Percentiles rank a stretch among this genome's conserved stretches.
Conservation (phyloP, 305 asterid species). For the Fraxinus platypoda region DNA sequence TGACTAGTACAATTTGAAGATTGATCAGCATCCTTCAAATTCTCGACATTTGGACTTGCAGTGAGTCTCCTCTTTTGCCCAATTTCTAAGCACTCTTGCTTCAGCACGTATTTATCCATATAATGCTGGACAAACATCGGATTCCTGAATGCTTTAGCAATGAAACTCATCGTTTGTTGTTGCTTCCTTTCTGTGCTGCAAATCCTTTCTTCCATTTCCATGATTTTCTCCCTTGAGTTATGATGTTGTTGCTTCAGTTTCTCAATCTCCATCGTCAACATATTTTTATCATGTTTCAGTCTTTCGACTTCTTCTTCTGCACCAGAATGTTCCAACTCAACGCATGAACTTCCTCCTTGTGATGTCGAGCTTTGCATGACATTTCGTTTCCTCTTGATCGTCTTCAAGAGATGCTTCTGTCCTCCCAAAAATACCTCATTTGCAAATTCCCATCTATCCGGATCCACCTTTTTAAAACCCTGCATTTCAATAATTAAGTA, state of each 20-base stretch:
- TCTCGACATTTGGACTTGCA: constrained; percentile 29
- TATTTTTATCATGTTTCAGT: constrained; percentile 29
- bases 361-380: constrained; percentile 21
- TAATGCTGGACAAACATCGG: constrained; percentile 35
- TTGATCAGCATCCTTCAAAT: constrained; percentile 24
- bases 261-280: constrained; percentile 34
- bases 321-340: constrained; percentile 38
- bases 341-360: constrained; percentile 35
- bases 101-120: constrained; percentile 19
- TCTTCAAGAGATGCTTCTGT: constrained; percentile 46
- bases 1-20: neutral
- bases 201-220: constrained; percentile 37
- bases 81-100: constrained; percentile 21
- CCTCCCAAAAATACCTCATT: constrained; percentile 49
- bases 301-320: constrained; percentile 44
- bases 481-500: constrained; percentile 7
- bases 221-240: constrained; percentile 25
- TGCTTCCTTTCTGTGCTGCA: constrained; percentile 35
- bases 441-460: constrained; percentile 52
- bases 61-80: constrained; percentile 46
- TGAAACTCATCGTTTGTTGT: constrained; percentile 35
- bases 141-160: constrained; percentile 34
- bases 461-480: constrained; percentile 52
- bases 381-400: constrained; percentile 45
- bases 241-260: constrained; percentile 40